These are phyloP conservation scores for Antrodiella citrinella DNA, from an alignment of 768 basidiomycete genomes.

Conservation along the genomic window DNA sequence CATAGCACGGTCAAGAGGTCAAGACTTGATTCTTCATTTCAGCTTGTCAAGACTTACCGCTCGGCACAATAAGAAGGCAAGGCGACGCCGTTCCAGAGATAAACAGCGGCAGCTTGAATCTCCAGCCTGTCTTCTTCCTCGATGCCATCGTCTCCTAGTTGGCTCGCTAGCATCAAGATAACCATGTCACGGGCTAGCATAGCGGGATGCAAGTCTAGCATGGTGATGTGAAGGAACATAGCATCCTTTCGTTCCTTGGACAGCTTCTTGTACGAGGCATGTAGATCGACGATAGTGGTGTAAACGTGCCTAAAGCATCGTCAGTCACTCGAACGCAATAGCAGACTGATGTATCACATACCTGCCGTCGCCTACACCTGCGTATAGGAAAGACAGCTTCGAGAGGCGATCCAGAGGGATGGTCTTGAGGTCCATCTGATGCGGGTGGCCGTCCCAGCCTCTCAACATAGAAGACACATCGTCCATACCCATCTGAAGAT, in stretches of 20 bases:
- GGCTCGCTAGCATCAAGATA: conserved; percentile 9
- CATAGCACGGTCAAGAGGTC: no score
- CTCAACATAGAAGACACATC: no score
- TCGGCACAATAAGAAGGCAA: conserved; percentile 5
- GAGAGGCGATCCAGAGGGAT: no score
- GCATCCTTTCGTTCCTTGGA: background rate
- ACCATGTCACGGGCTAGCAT: conserved; percentile 11
- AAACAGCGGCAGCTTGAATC: conserved; percentile 3
- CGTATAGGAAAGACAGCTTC: no score
- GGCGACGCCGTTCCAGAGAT: background rate
- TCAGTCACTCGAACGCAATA: background rate
- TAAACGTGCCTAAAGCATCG: conserved; percentile 5
- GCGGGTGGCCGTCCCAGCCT: no score
- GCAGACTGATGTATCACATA: background rate
- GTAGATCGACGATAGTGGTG: conserved; percentile 7
- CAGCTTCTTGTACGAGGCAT: conserved; percentile 4
- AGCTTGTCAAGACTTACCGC: no score
- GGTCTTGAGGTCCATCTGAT: no score
- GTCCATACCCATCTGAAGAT: no score
- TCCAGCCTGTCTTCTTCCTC: background rate
- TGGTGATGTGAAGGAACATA: conserved; percentile 10
- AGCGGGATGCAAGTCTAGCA: conserved; percentile 12
- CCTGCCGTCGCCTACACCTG: conserved; percentile 15
- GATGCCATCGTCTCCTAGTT: conserved; percentile 4
- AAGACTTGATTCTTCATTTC: no score